Evolutionary conservation across 78 protist species (phyloP).

Genomic region (Goniomonas avonlea): DNA sequence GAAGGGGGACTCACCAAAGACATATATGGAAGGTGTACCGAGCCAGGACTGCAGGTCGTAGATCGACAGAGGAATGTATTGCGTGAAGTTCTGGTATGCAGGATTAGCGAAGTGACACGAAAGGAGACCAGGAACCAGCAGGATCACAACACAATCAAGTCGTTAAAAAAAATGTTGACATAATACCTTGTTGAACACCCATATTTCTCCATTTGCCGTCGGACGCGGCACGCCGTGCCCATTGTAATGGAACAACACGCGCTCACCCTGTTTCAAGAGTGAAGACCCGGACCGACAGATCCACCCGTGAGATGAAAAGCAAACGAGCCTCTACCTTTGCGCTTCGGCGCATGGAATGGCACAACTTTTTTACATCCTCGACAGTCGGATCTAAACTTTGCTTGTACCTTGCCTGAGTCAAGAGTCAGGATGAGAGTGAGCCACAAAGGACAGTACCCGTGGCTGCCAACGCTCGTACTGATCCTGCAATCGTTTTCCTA

Average conservation of each 20-base stretch:
- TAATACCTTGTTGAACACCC: constrained; percentile 87
- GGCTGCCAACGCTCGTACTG: constrained; percentile 85
- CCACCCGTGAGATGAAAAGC: no score
- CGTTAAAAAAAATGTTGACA: no score
- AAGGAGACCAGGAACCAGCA: background rate
- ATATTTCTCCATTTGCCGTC: constrained; percentile 84
- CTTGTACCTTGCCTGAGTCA: constrained; percentile 51
- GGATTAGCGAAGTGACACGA: background rate
- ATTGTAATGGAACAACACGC: constrained; percentile 93
- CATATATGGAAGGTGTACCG: constrained; percentile 73
- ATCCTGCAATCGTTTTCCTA: constrained; percentile 63
- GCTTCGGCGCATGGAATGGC: constrained; percentile 57
- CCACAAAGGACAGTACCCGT: background rate
- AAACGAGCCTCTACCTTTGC: no score
- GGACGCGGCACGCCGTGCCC: constrained; percentile 99
- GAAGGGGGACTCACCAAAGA: no score
- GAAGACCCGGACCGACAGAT: no score
- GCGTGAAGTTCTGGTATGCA: constrained; percentile 81
- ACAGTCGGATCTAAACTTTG: constrained; percentile 64
- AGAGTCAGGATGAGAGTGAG: background rate
- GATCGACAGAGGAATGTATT: constrained; percentile 87
- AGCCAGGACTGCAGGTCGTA: constrained; percentile 85
- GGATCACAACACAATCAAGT: background rate
- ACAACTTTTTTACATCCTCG: constrained; percentile 46
- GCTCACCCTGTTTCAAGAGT: no score